Evolutionary conservation across 192 early-diverging fungal genomes (phyloP), one percentile per base, ranked within the genome.

Genomic region (Haplosporangium gracile): DNA sequence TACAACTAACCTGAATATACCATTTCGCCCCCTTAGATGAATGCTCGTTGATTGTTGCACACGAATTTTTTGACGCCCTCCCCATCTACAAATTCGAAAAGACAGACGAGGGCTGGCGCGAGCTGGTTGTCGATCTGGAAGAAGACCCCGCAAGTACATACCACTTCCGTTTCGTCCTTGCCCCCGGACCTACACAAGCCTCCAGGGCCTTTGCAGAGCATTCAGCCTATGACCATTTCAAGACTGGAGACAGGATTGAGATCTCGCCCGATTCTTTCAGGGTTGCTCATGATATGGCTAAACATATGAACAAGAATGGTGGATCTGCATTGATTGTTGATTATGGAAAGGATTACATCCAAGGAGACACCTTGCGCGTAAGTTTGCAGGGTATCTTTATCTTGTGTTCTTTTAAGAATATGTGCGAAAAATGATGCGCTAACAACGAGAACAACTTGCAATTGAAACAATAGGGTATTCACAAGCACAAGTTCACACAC

Each of bases 21-120:
- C 6, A 45, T 5, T 71, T 3, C 5, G 22, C 39, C 77, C 51
- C 42, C 15, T 8, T 78, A 82, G 93, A 88, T 47, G 80, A 83
- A 55, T 93, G 92, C 70, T 94, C 96, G 22, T 76, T 97, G 65
- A 87, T 97, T 32, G 89, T 98, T 78, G 97, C 97, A 0, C 97
- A 99, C 88, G 98, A 99, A 89, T 98, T 99, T 74, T 99, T 99
- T 90, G 98, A 99, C 78, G 98, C 98, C 0, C 89, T 99, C 71
- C 97, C 98, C 0, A 90, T 99, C 29, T 95, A 96, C 90, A 94
- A 93, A 77, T 97, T 97, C 82, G 88, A 96, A 90, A 90, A 90
- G 79, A 95, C 95, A 10, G 78, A 88, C 1, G 88, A 93, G n/a
- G 96, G 96, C 22, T 99, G 97, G 98, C 91, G 95, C 49, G 98